A percentile compares a stretch with the other conserved stretches of the same genome.
Conservation (phyloP, 2,329 filamentous ascomycete species). For the Purpureocillium lavendulum region DNA sequence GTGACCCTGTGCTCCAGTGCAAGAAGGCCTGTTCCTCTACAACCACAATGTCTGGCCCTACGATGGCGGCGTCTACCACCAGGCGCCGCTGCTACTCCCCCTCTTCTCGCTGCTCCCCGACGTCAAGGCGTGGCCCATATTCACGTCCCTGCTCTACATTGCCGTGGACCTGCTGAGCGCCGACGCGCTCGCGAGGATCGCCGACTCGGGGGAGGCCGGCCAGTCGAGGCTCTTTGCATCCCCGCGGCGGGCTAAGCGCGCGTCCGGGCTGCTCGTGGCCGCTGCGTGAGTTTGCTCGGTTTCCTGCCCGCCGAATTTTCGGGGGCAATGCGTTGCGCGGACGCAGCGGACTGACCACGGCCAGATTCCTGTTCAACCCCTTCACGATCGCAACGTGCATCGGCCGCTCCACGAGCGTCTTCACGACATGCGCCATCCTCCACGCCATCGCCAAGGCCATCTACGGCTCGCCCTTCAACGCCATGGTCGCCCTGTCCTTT, state of each 20-base stretch:
- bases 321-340: too few species aligned
- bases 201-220: slow-evolving; percentile 69
- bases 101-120: slow-evolving; percentile 84
- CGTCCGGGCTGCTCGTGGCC: slow-evolving; percentile 67
- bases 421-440: slow-evolving; percentile 82
- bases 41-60: slow-evolving; percentile 95
- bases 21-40: slow-evolving; percentile 94
- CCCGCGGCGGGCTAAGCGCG: slow-evolving; percentile 63
- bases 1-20: slow-evolving; percentile 46
- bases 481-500: slow-evolving; percentile 78
- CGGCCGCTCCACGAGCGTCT: slow-evolving; percentile 78
- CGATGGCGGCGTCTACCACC: slow-evolving; percentile 76
- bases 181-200: slow-evolving; percentile 68
- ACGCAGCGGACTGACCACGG: slow-evolving; percentile 8
- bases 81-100: slow-evolving; percentile 84
- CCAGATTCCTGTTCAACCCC: slow-evolving; percentile 85
- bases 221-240: slow-evolving; percentile 72
- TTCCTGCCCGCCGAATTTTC: too few species aligned
- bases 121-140: slow-evolving; percentile 55
- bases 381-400: slow-evolving; percentile 89
- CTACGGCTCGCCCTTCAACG: slow-evolving; percentile 60
- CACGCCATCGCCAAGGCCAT: slow-evolving; percentile 77
- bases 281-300: slow-evolving; percentile 53
- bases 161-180: slow-evolving; percentile 75
- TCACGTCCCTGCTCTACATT: slow-evolving; percentile 75